These are phyloP conservation scores for Hibiscus mutabilis DNA, from an alignment of 345 rosid species.

Conservation along the genomic window DNA sequence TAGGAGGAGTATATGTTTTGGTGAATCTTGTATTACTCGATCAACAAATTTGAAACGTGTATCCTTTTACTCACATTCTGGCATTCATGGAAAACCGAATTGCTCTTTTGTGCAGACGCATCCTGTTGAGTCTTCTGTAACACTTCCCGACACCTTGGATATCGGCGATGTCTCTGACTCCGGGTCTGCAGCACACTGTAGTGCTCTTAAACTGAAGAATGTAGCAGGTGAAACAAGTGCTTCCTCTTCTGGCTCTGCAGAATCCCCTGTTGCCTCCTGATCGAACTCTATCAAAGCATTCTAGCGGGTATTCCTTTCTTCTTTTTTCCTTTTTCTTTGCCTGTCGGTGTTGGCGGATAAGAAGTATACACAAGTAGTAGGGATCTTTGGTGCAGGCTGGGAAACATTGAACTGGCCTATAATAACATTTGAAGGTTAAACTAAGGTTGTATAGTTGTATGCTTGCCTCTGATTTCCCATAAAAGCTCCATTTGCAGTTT, in stretches of 20 bases:
- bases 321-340: not conserved
- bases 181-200: constrained; percentile 23
- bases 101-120: constrained; percentile 36
- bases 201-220: constrained; percentile 45
- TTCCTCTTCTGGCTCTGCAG: constrained; percentile 41
- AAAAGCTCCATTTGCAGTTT: constrained; percentile 19
- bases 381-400: constrained; percentile 17
- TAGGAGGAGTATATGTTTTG: too few relatives aligned
- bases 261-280: constrained; percentile 28
- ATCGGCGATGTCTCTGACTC: constrained; percentile 72
- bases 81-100: constrained; percentile 3
- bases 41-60: not conserved
- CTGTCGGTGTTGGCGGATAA: constrained; percentile 14
- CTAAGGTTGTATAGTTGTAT: constrained; percentile 27
- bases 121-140: constrained; percentile 43
- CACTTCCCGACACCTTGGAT: constrained; percentile 76
- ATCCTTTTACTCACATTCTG: not conserved
- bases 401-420: constrained; percentile 10
- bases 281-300: constrained; percentile 8
- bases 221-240: constrained; percentile 36
- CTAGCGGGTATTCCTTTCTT: not conserved
- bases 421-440: constrained; percentile 10
- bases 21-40: too few relatives aligned
- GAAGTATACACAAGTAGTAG: constrained; percentile 27
- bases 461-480: constrained; percentile 11